These are phyloP conservation scores for Ascochyta koolunga DNA, from an alignment of 2,329 filamentous ascomycete species.

Conservation along the genomic window DNA sequence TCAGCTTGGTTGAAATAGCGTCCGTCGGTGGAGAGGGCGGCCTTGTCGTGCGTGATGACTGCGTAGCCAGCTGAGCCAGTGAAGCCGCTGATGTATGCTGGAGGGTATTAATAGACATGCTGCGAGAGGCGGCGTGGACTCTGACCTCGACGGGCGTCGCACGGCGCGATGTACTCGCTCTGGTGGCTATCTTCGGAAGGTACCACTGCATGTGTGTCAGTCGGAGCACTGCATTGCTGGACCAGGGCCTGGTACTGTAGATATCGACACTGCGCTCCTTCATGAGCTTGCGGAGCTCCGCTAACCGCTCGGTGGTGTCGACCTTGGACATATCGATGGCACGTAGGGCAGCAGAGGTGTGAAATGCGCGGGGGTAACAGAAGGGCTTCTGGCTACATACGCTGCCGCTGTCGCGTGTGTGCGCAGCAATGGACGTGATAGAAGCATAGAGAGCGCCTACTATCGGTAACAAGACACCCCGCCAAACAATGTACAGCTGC, in stretches of 20 bases:
- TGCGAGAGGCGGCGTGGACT: conserved; percentile 22
- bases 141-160: conserved; percentile 80
- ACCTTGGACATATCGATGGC: conserved; percentile 74
- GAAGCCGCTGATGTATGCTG: conserved; percentile 89
- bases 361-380: conserved; percentile 31
- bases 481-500: conserved; percentile 21
- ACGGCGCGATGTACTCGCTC: conserved; percentile 97
- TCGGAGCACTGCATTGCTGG: conserved; percentile 29
- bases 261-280: conserved; percentile 83
- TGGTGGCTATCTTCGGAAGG: conserved; percentile 97
- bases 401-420: conserved; percentile 35
- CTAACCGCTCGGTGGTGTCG: conserved; percentile 77
- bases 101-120: conserved; percentile 33
- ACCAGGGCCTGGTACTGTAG: conserved; percentile 70
- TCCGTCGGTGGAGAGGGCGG: conserved; percentile 90
- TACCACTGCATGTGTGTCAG: conserved; percentile 69
- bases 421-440: conserved; percentile 38
- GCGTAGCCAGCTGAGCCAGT: conserved; percentile 94
- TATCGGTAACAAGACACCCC: conserved; percentile 30
- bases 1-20: conserved; percentile 97
- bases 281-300: conserved; percentile 83
- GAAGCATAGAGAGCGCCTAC: conserved; percentile 38
- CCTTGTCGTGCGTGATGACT: conserved; percentile 83
- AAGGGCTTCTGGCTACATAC: conserved; percentile 32
- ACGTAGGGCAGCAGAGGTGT: conserved; percentile 36